Conservation (phyloP, 2,329 filamentous ascomycete genomes). For the Alternaria tenuissima region DNA sequence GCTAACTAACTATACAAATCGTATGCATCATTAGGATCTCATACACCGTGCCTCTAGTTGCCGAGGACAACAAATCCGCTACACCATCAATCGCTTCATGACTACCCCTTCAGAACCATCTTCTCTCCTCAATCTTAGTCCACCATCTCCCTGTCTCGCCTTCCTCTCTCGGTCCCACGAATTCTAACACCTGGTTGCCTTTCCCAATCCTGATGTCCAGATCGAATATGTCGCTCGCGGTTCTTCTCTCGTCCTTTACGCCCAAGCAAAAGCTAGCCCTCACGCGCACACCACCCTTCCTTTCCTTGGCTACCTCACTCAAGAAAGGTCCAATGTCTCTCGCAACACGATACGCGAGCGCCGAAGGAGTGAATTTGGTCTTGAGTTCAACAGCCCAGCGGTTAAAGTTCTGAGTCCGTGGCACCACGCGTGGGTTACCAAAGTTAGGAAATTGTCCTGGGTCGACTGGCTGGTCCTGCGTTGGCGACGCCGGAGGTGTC, state of each 20-base stretch:
- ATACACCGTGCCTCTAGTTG: not conserved
- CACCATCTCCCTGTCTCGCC: conserved; percentile 51
- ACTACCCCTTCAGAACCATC: conserved; percentile 54
- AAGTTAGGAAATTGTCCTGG: conserved; percentile 39
- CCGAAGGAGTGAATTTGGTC: conserved; percentile 51
- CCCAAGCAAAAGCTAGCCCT: conserved; percentile 57
- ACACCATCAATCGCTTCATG: not conserved
- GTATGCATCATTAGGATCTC: not conserved
- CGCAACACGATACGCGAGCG: conserved; percentile 53
- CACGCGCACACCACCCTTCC: conserved; percentile 54
- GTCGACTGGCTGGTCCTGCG: conserved; percentile 32
- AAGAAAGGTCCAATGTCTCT: conserved; percentile 52
- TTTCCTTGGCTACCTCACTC: conserved; percentile 51
- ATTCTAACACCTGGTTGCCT: conserved; percentile 52
- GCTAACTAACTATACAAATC: not conserved
- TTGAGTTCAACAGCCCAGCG: conserved; percentile 54
- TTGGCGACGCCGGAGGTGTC: conserved; percentile 39
- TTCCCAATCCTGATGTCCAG: conserved; percentile 54
- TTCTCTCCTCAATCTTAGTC: conserved; percentile 53
- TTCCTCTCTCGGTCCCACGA: conserved; percentile 56
- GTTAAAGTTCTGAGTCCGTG: conserved; percentile 39
- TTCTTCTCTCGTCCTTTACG: conserved; percentile 27
- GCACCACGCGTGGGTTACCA: conserved; percentile 20
- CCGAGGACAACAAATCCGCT: not conserved
- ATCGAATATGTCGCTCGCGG: conserved; percentile 55